These are phyloP conservation scores for Benincasa hispida DNA, from an alignment of 306 rosid species.

Conservation along the genomic window DNA sequence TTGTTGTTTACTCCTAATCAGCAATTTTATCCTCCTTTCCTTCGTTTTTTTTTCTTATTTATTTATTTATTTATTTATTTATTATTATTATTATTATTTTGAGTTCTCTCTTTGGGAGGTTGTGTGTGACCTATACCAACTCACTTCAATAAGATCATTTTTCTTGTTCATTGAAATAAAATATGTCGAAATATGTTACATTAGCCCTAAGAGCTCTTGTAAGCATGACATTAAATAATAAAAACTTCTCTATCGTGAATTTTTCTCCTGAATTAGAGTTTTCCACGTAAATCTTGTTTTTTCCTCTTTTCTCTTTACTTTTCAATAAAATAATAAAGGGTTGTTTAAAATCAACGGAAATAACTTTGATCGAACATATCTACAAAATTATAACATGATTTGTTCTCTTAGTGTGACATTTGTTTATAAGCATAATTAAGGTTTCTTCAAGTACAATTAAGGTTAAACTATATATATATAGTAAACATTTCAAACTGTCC, in stretches of 20 bases:
- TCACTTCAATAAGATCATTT: not conserved
- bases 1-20: slow-evolving; percentile 13
- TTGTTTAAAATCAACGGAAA: not conserved
- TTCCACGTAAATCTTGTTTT: too few relatives aligned
- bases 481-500: too few relatives aligned
- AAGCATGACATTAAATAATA: too few relatives aligned
- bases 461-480: too few relatives aligned
- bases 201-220: too few relatives aligned
- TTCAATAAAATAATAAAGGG: not conserved
- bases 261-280: too few relatives aligned
- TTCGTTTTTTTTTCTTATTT: not conserved
- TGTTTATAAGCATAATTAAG: not conserved
- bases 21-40: not conserved
- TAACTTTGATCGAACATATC: not conserved
- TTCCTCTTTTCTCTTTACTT: too few relatives aligned
- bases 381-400: not conserved
- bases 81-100: too few relatives aligned
- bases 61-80: too few relatives aligned
- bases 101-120: not conserved
- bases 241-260: too few relatives aligned
- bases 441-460: too few relatives aligned
- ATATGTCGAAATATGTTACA: too few relatives aligned
- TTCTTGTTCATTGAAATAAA: not conserved
- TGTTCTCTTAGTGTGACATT: not conserved
- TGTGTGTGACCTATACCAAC: not conserved